Evolutionary conservation across 805 yeast species (phyloP), one percentile per base, ranked within the genome.

Genomic region (Saturnispora halmiae): DNA sequence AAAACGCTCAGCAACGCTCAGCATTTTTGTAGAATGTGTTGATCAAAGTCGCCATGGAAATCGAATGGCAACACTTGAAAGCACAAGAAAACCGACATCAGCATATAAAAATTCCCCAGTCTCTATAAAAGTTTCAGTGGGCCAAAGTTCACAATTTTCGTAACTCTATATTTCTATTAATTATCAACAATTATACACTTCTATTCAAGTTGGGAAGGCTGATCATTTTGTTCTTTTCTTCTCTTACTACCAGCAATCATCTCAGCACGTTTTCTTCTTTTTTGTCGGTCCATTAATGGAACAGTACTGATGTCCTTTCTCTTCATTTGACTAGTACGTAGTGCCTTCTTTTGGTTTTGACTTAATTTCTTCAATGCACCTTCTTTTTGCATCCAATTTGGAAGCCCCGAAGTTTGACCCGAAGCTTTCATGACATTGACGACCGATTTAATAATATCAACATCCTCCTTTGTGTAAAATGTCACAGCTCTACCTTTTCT

Each of bases 401-500:
- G 78, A 40, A 80, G 74, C 3, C 75, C 77, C 22, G 56, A 59
- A 31, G 68, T 67, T 39, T 77, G 70, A 2, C 95, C 96, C 51
- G 95, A 82, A 60, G 88, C 95, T 53, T 82, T 83, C 95, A 92
- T 90, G 13, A 92, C 97, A 55, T 88, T 92, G 22, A 90, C 74
- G 32, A 92, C 83, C 8, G 92, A 82, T 56, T 83, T 82, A 34
- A 92, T 72, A 2, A 82, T 75, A 42, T 72, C 59, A 3, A 73
- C 62, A 57, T 92, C 99, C 47, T 85, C 94, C 56, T 87, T 88
- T 20, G 98, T 90, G 65, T 83, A 92, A 49, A 88, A 79, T 0
- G 98, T 92, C 15, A 92, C 75, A 0, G 97, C 96, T 51, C 72
- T 72, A 43, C 99, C 98, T 7, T 64, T 54, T 45, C 82, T 76